Percentiles rank a stretch among this genome's conserved stretches.
Conservation (phyloP, 345 rosid genomes). For the Gossypium bickii region DNA sequence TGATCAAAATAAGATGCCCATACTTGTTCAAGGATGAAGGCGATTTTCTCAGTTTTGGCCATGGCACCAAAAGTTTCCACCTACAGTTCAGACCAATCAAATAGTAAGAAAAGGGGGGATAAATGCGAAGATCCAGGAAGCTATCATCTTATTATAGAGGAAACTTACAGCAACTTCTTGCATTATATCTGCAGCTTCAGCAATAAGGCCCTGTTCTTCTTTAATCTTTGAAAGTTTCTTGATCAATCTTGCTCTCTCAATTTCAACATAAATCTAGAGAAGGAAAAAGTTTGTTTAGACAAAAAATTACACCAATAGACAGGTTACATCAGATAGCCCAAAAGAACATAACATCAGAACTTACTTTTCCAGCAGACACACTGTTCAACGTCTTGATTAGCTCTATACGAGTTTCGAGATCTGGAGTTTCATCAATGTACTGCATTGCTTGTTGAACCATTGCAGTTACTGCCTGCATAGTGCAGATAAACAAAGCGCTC, state of each 20-base stretch:
- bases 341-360: not conserved
- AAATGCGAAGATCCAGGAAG: not conserved
- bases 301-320: not conserved
- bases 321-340: not conserved
- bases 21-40: constrained; percentile 93
- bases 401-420: constrained; percentile 81
- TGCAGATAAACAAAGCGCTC: constrained; percentile 16
- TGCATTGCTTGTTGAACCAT: constrained; percentile 99
- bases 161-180: constrained; percentile 93
- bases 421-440: constrained; percentile 92
- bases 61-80: constrained; percentile 98
- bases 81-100: constrained; percentile 31
- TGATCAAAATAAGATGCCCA: constrained; percentile 10
- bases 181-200: constrained; percentile 97
- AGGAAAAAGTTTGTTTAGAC: not conserved
- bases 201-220: constrained; percentile 79
- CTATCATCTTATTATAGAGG: not conserved
- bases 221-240: constrained; percentile 87
- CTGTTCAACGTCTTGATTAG: constrained; percentile 71
- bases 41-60: constrained; percentile 97
- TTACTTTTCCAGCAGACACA: constrained; percentile 94
- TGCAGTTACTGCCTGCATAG: constrained; percentile 81
- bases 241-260: constrained; percentile 88
- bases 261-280: constrained; percentile 85
- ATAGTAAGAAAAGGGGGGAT: constrained; percentile 7